Conservation (phyloP, 306 rosid genomes). For the Vigna unguiculata region DNA sequence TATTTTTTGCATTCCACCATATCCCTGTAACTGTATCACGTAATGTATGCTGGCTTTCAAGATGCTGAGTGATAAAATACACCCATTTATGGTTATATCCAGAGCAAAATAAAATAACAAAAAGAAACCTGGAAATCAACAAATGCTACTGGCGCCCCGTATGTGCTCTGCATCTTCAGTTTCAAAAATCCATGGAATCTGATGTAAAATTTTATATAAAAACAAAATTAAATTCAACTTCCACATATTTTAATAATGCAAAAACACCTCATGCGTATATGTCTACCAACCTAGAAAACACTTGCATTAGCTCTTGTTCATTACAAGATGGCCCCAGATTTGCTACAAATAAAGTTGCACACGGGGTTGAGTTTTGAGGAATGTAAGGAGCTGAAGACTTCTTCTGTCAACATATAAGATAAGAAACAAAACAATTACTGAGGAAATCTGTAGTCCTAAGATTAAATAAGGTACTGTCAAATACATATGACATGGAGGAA, state of each 20-base stretch:
- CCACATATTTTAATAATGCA: conserved; percentile 20
- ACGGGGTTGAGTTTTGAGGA: conserved; percentile 64
- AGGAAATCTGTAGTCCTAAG: conserved; percentile 8
- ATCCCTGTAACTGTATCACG: not conserved
- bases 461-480: conserved; percentile 18
- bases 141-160: conserved; percentile 95
- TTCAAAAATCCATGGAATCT: conserved; percentile 92
- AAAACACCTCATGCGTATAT: not conserved
- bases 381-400: conserved; percentile 53
- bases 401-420: conserved; percentile 48
- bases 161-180: conserved; percentile 94
- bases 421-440: not conserved
- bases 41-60: not conserved
- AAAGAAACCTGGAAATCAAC: conserved; percentile 88
- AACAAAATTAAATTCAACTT: conserved; percentile 18
- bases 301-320: conserved; percentile 81
- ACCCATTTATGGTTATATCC: conserved; percentile 11
- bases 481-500: not conserved
- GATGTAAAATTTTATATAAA: conserved; percentile 21
- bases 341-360: conserved; percentile 94
- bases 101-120: conserved; percentile 12
- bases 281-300: conserved; percentile 76
- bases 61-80: conserved; percentile 3
- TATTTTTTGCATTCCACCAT: not conserved
- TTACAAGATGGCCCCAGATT: conserved; percentile 90